Evolutionary conservation across 2,329 filamentous ascomycete genomes (phyloP).

Genomic region (Aspergillus pseudonomiae): DNA sequence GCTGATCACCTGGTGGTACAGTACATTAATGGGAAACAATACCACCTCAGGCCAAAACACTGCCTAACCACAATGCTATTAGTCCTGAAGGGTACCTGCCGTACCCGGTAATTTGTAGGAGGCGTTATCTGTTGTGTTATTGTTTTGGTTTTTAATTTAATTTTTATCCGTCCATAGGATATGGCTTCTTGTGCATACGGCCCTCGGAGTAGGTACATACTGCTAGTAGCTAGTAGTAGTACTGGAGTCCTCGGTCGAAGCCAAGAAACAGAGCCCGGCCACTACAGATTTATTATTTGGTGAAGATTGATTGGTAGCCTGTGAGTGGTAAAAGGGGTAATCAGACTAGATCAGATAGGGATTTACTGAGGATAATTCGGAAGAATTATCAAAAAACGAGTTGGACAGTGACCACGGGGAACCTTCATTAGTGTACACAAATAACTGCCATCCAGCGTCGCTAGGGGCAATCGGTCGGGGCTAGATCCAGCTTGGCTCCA

Average conservation of each 20-base stretch:
- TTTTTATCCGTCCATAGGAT: background rate
- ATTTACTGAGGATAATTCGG: background rate
- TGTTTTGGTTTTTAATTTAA: background rate
- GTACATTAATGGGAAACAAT: background rate
- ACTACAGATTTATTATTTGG: background rate
- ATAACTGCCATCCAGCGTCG: slow-evolving; percentile 15
- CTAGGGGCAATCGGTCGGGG: slow-evolving; percentile 25
- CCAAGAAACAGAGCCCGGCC: background rate
- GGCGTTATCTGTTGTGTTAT: background rate
- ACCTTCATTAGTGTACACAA: slow-evolving; percentile 1
- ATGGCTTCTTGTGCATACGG: no score
- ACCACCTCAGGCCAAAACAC: background rate
- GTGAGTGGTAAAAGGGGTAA: background rate
- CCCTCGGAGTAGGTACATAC: background rate
- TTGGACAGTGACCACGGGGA: background rate
- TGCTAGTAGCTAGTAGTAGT: background rate
- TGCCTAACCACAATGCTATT: slow-evolving; percentile 3
- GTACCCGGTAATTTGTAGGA: background rate
- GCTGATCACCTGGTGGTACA: slow-evolving; percentile 2
- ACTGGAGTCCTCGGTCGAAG: background rate
- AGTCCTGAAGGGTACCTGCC: background rate
- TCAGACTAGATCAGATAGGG: background rate
- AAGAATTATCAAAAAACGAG: background rate
- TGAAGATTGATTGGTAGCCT: background rate
- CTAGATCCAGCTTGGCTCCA: slow-evolving; percentile 16